phyloP scores from a whole-genome alignment of 2,329 filamentous ascomycete species.

The Paraphaeosphaeria sporulosa region DNA sequence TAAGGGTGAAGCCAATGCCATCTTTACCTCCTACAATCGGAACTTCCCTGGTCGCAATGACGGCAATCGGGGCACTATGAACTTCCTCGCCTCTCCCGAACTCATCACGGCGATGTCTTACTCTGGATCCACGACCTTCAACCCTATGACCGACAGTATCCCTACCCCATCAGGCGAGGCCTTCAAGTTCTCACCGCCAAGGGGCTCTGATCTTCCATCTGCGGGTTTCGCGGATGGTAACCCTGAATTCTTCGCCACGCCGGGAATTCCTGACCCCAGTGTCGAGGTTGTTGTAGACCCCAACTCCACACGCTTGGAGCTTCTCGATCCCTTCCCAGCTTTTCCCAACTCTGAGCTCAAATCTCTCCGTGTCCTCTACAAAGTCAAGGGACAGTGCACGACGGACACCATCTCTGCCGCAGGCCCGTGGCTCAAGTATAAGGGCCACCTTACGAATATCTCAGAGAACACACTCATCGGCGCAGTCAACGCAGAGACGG shows the following conservation, averaged over 20 bases:
- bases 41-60: conserved; percentile 98
- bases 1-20: conserved; percentile 91
- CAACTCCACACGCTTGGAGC: conserved; percentile 85
- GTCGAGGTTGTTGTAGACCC: conserved; percentile 81
- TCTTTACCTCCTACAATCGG: conserved; percentile 96
- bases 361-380: conserved; percentile 87
- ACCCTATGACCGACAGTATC: conserved; percentile 88
- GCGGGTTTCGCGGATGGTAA: conserved; percentile 84
- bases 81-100: conserved; percentile 96
- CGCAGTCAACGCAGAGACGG: conserved; percentile 89
- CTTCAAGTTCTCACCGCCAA: conserved; percentile 85
- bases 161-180: conserved; percentile 78
- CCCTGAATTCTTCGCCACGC: conserved; percentile 74
- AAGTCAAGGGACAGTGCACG: conserved; percentile 97
- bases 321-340: conserved; percentile 86
- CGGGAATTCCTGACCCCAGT: conserved; percentile 73
- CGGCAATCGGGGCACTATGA: conserved; percentile 96
- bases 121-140: conserved; percentile 91
- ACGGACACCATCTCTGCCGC: conserved; percentile 98
- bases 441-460: conserved; percentile 98
- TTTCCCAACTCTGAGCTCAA: conserved; percentile 81
- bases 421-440: conserved; percentile 98
- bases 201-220: conserved; percentile 66
- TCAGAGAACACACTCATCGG: conserved; percentile 96
- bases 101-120: conserved; percentile 97